Evolutionary conservation across 108 stramenopile species (phyloP).

Genomic region (Cyclotella distinguenda): DNA sequence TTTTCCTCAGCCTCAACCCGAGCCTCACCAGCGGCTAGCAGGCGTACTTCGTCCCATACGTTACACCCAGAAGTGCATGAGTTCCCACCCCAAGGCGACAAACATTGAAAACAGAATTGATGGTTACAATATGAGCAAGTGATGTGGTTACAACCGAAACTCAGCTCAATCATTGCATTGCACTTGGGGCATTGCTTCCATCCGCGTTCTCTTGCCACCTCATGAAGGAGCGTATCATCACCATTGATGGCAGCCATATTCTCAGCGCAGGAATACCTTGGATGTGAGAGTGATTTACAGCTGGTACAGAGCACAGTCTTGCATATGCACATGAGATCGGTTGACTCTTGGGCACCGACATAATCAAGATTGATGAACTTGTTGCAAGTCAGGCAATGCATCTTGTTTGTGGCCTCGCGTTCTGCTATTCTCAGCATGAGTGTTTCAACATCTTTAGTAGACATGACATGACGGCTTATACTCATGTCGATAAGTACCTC

Average conservation of each 20-base stretch:
- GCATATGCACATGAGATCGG: conserved; percentile 39
- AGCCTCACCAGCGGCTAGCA: conserved; percentile 51
- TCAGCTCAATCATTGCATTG: conserved; percentile 46
- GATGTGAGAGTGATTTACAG: conserved; percentile 52
- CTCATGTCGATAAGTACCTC: conserved; percentile 60
- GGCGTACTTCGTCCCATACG: conserved; percentile 51
- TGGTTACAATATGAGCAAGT: conserved; percentile 48
- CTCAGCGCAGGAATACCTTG: conserved; percentile 33
- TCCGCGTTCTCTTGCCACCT: conserved; percentile 33
- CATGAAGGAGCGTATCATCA: conserved; percentile 29
- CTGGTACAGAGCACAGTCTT: conserved; percentile 35
- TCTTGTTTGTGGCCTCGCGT: conserved; percentile 46
- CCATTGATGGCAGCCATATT: conserved; percentile 20
- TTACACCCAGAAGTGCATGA: conserved; percentile 49
- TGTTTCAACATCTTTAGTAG: conserved; percentile 11
- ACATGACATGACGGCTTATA: conserved; percentile 23
- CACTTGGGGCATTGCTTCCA: conserved; percentile 65
- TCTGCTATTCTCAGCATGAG: conserved; percentile 33
- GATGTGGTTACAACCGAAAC: conserved; percentile 60
- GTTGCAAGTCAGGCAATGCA: conserved; percentile 57
- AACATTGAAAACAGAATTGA: conserved; percentile 59
- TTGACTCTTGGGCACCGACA: conserved; percentile 18
- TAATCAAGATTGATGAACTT: conserved; percentile 53
- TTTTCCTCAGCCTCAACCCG: conserved; percentile 50
- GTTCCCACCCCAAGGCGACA: conserved; percentile 31